These are phyloP conservation scores for Cystobasidium pallidum DNA, from an alignment of 1,284 basidiomycete genomes.

Conservation along the genomic window DNA sequence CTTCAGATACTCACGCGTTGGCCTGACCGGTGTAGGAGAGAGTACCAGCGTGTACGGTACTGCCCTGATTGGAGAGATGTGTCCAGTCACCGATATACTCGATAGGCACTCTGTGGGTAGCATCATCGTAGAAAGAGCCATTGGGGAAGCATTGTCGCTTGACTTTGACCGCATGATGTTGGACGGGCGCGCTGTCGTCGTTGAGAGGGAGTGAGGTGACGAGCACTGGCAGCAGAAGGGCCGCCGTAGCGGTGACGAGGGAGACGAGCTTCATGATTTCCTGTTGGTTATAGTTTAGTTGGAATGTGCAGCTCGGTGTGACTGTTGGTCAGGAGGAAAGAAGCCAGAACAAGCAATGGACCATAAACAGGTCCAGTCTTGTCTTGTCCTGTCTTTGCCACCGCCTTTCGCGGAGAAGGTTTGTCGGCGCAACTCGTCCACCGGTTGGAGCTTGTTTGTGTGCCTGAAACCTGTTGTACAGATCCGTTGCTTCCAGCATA, in stretches of 20 bases:
- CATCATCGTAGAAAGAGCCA: conserved; percentile 30
- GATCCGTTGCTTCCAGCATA: background rate
- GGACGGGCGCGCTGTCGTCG: background rate
- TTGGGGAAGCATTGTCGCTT: conserved; percentile 25
- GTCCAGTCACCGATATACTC: conserved; percentile 24
- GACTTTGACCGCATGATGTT: background rate
- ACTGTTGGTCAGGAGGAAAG: too few species aligned
- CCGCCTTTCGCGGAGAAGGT: too few species aligned
- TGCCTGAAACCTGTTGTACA: background rate
- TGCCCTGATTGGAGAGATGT: conserved; percentile 26
- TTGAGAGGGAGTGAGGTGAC: background rate
- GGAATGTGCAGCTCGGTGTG: too few species aligned
- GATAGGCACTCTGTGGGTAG: conserved; percentile 12
- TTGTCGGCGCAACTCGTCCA: too few species aligned
- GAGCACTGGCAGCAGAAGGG: background rate
- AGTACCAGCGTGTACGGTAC: conserved; percentile 13
- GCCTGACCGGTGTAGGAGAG: conserved; percentile 20
- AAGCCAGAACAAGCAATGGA: too few species aligned
- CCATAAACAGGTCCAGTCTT: too few species aligned
- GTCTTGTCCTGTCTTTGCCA: conserved; percentile 2
- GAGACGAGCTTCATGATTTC: background rate
- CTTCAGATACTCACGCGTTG: background rate
- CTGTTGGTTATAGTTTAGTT: too few species aligned
- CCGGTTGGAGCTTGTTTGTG: too few species aligned
- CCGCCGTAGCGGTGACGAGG: background rate